Conservation (phyloP, 192 early-diverging fungal genomes). For the Pilobolus umbonatus region DNA sequence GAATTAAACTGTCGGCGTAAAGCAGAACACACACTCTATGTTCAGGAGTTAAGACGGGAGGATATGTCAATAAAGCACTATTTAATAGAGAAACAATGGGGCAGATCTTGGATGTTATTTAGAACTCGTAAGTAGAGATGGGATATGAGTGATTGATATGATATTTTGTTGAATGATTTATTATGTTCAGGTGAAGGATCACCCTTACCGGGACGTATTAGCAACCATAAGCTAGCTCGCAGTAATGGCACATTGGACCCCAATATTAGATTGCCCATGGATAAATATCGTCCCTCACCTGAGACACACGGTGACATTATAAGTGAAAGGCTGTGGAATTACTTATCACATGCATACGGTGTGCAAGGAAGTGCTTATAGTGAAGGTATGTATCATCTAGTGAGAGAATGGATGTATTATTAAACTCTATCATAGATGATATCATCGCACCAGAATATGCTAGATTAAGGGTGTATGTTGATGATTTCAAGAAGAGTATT, state of each 20-base stretch:
- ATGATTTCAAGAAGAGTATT: slow-evolving; percentile 27
- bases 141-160: background rate
- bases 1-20: slow-evolving; percentile 17
- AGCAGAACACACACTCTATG: slow-evolving; percentile 22
- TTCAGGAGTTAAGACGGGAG: slow-evolving; percentile 25
- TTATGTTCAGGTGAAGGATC: slow-evolving; percentile 24
- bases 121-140: slow-evolving; percentile 21
- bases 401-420: background rate
- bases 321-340: slow-evolving; percentile 28
- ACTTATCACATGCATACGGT: slow-evolving; percentile 27
- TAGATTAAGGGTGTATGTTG: slow-evolving; percentile 19
- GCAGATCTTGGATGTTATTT: slow-evolving; percentile 31
- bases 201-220: slow-evolving; percentile 28
- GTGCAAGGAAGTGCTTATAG: slow-evolving; percentile 25
- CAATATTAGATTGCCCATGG: slow-evolving; percentile 23
- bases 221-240: slow-evolving; percentile 21
- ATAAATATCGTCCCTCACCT: slow-evolving; percentile 31
- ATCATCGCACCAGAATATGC: slow-evolving; percentile 22
- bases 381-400: slow-evolving; percentile 21
- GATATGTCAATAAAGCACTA: slow-evolving; percentile 29
- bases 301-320: slow-evolving; percentile 33
- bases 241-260: slow-evolving; percentile 29
- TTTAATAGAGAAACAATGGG: slow-evolving; percentile 26
- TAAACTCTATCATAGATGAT: slow-evolving; percentile 3
- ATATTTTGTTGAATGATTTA: background rate